A percentile compares a stretch with the other conserved stretches of the same genome.
These are phyloP conservation scores for Austroboletus eburneus DNA, from an alignment of 768 basidiomycete species.

Conservation along the genomic window DNA sequence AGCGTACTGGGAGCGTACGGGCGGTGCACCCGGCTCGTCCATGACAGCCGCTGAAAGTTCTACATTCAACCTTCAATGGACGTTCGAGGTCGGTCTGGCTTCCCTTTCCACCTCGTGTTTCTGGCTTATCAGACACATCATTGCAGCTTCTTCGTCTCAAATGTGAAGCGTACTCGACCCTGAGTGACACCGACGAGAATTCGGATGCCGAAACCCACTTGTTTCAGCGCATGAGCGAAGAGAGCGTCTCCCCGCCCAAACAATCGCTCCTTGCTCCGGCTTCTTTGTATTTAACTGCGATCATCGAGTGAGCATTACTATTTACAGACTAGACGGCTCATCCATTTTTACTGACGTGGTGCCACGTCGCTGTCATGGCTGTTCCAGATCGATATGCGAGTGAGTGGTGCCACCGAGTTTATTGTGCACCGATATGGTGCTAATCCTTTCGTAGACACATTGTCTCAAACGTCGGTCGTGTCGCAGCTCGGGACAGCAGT, in stretches of 20 bases:
- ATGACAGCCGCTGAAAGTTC: conserved; percentile 44
- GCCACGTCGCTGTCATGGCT: conserved; percentile 14
- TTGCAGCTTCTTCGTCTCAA: conserved; percentile 72
- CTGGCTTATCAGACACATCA: conserved; percentile 8
- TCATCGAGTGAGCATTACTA: conserved; percentile 70
- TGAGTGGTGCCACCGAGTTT: conserved; percentile 42
- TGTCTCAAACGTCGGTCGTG: conserved; percentile 76
- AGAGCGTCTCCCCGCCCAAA: conserved; percentile 49
- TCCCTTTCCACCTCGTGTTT: conserved; percentile 1
- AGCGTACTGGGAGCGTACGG: conserved; percentile 80
- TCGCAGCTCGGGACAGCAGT: conserved; percentile 82
- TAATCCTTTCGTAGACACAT: conserved; percentile 57
- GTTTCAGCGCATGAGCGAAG: conserved; percentile 54
- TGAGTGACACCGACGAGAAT: conserved; percentile 80
- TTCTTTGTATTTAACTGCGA: conserved; percentile 86
- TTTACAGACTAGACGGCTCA: conserved; percentile 12
- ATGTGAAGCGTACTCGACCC: conserved; percentile 83
- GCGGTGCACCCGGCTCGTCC: conserved; percentile 32
- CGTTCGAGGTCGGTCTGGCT: conserved; percentile 55
- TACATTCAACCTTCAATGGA: conserved; percentile 67
- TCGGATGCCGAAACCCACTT: conserved; percentile 57
- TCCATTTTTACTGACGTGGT: conserved; percentile 25
- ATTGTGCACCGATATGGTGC: neutral
- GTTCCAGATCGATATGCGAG: conserved; percentile 79
- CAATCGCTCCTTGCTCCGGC: conserved; percentile 69